Base-by-base conservation (phyloP, 1,139 yeast species). In the Pichia sp. region DNA sequence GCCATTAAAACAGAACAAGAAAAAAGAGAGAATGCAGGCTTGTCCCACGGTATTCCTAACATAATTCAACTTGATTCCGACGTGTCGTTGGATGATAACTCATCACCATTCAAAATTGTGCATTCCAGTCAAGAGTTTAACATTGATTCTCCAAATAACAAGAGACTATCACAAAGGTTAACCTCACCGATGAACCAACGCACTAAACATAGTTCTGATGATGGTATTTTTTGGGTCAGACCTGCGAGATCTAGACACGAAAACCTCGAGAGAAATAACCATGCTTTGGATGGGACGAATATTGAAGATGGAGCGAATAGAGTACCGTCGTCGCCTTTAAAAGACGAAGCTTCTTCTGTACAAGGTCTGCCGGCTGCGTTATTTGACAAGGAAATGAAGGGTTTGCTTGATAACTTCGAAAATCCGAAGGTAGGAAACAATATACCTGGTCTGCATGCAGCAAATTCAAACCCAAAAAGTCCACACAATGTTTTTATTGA, bases 221-320 rank as follows among this genome's bases (percentile, higher is more conserved):
- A 61, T 44, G 59, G 57, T 23, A 60, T 61, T n/a, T 60, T 58
- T 42, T 61, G 65, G 65, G 60, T 60, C 33, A 11, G 8, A 3
- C 49, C 53, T 27, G 59, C 64, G 0, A 34, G 11, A 7, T 3
- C 32, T 1, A 28, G 29, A 23, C 16, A 8, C 7, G n/a, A 4
- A 6, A 11, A 11, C 9, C 29, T 36, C 9, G 39, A 35, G 4
- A 16, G 23, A 2, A 16, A 16, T 16, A 16, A 16, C 23, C 23
- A 16, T 16, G 23, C 23, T 16, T 16, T 16, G 23, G 23, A 16
- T 16, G 23, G 23, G 23, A 16, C 23, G 23, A 16, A 16, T 16
- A 16, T 16, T 16, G 26, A 10, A 8, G 23, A 27, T 9, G 29
- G 10, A 31, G 32, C 33, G 4, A 26, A 16, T 33, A 49, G 44